Base-by-base conservation (phyloP, 2,329 filamentous ascomycete genomes). In the Podosphaera xanthii region DNA sequence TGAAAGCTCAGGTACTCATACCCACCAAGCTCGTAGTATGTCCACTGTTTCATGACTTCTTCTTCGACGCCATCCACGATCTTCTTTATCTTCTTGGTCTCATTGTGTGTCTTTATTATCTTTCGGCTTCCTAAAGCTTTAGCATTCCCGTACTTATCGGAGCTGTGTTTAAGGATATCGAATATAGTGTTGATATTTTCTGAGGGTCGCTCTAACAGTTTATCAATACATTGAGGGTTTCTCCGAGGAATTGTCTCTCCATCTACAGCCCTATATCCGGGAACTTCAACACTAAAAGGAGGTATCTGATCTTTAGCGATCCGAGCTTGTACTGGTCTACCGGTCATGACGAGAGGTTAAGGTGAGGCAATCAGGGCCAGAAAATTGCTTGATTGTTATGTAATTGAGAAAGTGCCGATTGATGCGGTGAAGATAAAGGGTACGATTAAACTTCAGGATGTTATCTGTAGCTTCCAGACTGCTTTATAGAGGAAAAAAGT, bases 41-140 rank as follows among this genome's bases (percentile, higher is more conserved):
- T 84, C 87, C 87, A 94, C 68, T 87, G 78, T 80, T 94, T 94
- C 70, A 91, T 85, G 35, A 90, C 79, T 71, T 89, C 80, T 67
- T 79, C 74, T 75, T 91, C 84, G 67, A 83, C 78, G 63, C 87
- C 87, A 69, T 92, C 86, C 52, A 94, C 75, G 60, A 89, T 77
- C 77, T 90, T 92, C 79, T 91, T 92, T 70, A 94, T 75, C 77
- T 88, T 91, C 77, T 91, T 94, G 67, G 81, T 86, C 73, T 94
- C 87, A 65, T 83, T 77, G 70, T 92, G 87, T 42, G 82, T 84
- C 71, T 84, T 79, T 71, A 94, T 73, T 61, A 92, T 77, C 70
- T 79, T 83, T 63, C 87, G 82, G 65, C 79, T 82, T 62, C 85
- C 87, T 64, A 86, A 72, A 60, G 77, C 78, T 69, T 82, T 82